phyloP scores from a whole-genome alignment of 176 grass and related monocot genomes.

The Oryza coarctata region DNA sequence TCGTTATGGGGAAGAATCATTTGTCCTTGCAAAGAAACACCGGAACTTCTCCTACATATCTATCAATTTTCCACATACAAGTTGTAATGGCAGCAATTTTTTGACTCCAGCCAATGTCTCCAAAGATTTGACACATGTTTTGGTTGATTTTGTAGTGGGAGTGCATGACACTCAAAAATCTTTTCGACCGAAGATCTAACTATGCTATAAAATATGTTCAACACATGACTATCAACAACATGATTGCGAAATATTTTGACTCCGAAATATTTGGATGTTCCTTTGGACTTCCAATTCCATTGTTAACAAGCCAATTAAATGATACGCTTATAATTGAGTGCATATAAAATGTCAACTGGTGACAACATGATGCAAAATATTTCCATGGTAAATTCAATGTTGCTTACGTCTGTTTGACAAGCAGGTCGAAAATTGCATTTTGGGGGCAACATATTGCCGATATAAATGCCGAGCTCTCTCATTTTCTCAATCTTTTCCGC shows the following conservation, averaged over 20 bases:
- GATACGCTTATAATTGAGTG: neutral
- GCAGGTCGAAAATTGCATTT: neutral
- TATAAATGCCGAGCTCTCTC: neutral
- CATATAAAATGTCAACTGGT: neutral
- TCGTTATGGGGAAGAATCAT: neutral
- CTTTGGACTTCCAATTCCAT: neutral
- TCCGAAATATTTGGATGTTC: neutral
- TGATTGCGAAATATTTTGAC: neutral
- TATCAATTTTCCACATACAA: neutral
- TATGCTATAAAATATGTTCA: conserved; percentile 5
- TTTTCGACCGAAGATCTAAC: neutral
- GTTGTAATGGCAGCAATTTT: neutral
- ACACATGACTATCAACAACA: conserved; percentile 7
- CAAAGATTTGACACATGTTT: neutral
- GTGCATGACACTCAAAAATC: neutral
- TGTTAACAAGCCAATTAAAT: neutral
- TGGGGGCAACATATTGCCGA: neutral
- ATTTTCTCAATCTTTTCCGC: too few species aligned
- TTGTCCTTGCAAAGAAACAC: neutral
- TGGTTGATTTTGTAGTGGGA: neutral
- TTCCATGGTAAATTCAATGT: neutral
- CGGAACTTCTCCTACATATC: neutral
- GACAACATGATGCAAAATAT: neutral
- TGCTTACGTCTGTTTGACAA: neutral
- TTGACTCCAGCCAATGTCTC: neutral